Conservation (phyloP, 176 grass and related monocot genomes). For the Rhynchospora pubera region DNA sequence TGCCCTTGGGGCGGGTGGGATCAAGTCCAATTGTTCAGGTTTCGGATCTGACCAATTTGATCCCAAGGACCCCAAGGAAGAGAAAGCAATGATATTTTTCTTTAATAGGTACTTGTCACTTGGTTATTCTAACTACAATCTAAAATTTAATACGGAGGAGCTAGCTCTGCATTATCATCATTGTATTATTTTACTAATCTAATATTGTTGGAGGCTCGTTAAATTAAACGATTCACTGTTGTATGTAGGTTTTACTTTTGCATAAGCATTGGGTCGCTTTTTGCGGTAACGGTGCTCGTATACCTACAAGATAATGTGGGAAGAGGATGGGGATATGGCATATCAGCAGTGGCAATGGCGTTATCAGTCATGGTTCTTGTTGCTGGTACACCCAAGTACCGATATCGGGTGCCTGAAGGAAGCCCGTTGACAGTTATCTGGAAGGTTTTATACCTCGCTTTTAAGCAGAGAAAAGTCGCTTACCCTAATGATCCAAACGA, state of each 20-base stretch:
- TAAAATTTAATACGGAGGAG: background rate
- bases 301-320: slow-evolving; percentile 66
- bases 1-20: slow-evolving; percentile 42
- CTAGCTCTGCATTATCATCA: background rate
- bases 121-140: background rate
- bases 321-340: slow-evolving; percentile 42
- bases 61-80: slow-evolving; percentile 45
- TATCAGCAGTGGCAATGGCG: slow-evolving; percentile 39
- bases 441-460: slow-evolving; percentile 37
- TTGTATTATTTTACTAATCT: too few relatives aligned
- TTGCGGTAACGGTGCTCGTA: slow-evolving; percentile 62
- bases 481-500: slow-evolving; percentile 22
- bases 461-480: slow-evolving; percentile 32
- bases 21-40: slow-evolving; percentile 55
- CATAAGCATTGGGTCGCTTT: slow-evolving; percentile 61
- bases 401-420: slow-evolving; percentile 38
- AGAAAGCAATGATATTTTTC: slow-evolving; percentile 58
- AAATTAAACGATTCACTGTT: background rate
- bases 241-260: slow-evolving; percentile 54
- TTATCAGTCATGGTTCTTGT: slow-evolving; percentile 44
- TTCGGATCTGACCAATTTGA: slow-evolving; percentile 84
- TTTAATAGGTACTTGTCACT: slow-evolving; percentile 38
- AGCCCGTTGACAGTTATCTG: slow-evolving; percentile 51
- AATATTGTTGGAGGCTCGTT: too few relatives aligned
- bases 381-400: slow-evolving; percentile 37